Evolutionary conservation across 176 grass and related monocot species (phyloP).

Genomic region (Miscanthus lutarioriparius): DNA sequence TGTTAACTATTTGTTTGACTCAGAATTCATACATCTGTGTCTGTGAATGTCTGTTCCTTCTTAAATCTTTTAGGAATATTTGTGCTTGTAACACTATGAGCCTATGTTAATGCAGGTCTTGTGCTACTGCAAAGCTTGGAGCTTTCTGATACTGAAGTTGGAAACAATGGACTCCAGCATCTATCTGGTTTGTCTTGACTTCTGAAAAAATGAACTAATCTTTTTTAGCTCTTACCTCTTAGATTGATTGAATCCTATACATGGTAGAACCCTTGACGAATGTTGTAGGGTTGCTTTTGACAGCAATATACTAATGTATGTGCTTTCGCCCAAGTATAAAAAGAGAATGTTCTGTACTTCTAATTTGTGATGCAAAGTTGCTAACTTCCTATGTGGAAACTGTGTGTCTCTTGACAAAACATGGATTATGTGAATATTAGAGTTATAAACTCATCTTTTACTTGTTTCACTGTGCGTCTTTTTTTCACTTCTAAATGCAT

Average conservation of each 20-base stretch:
- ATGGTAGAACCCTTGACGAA: background rate
- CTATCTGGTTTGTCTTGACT: slow-evolving; percentile 63
- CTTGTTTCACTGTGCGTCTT: background rate
- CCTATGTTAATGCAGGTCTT: slow-evolving; percentile 59
- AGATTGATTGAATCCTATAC: background rate
- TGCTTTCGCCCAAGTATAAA: background rate
- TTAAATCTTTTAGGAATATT: background rate
- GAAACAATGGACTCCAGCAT: slow-evolving; percentile 76
- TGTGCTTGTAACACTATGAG: slow-evolving; percentile 9
- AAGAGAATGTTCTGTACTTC: background rate
- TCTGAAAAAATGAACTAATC: background rate
- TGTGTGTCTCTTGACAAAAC: background rate
- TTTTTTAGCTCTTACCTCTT: background rate
- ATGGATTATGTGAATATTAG: slow-evolving; percentile 1
- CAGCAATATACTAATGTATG: background rate
- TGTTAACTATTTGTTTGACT: background rate
- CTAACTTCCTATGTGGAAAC: background rate
- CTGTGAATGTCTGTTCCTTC: background rate
- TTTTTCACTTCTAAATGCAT: background rate
- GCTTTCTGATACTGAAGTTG: slow-evolving; percentile 86
- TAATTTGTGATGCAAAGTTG: background rate
- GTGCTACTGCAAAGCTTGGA: slow-evolving; percentile 74
- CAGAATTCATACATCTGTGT: background rate
- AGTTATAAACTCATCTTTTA: slow-evolving; percentile 8
- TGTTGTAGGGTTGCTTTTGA: background rate